These are phyloP conservation scores for Didymella sp. DNA, from an alignment of 2,329 filamentous ascomycete species.

Conservation along the genomic window DNA sequence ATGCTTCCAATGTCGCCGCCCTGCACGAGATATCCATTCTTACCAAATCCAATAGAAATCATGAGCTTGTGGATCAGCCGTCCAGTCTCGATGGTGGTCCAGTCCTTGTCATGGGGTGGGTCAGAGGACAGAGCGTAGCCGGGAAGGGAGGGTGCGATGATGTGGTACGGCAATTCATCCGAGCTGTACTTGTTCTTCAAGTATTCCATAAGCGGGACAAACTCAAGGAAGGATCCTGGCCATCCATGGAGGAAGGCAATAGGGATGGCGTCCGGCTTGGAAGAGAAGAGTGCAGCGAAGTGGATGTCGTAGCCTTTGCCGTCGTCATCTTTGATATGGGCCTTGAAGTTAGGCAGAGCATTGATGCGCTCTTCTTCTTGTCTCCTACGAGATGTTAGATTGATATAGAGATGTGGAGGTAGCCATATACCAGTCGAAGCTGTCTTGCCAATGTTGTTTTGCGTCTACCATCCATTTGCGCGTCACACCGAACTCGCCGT, in stretches of 20 bases:
- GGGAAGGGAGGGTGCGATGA: constrained; percentile 63
- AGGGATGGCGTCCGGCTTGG: constrained; percentile 58
- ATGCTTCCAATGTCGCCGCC: constrained; percentile 64
- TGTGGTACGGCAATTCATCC: constrained; percentile 61
- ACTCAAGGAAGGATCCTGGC: constrained; percentile 63
- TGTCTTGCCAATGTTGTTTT: constrained; percentile 40
- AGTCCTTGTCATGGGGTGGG: constrained; percentile 57
- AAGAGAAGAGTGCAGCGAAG: constrained; percentile 63
- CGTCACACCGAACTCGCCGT: constrained; percentile 43
- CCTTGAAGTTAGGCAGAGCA: constrained; percentile 59
- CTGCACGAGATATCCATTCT: constrained; percentile 60
- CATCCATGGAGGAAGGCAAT: constrained; percentile 63
- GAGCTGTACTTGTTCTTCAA: constrained; percentile 59
- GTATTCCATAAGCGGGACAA: constrained; percentile 59
- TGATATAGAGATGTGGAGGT: too few species aligned
- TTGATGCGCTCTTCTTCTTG: constrained; percentile 56
- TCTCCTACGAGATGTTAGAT: constrained; percentile 33
- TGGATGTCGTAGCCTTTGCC: constrained; percentile 55
- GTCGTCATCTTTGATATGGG: constrained; percentile 51
- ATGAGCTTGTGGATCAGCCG: constrained; percentile 61
- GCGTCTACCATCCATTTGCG: constrained; percentile 39
- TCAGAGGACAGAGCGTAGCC: constrained; percentile 61
- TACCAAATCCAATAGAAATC: constrained; percentile 59
- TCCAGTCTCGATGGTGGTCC: constrained; percentile 50
- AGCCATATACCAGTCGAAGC: constrained; percentile 45